Conservation (phyloP, 2,329 filamentous ascomycete species). For the Ophiostoma piceae region DNA sequence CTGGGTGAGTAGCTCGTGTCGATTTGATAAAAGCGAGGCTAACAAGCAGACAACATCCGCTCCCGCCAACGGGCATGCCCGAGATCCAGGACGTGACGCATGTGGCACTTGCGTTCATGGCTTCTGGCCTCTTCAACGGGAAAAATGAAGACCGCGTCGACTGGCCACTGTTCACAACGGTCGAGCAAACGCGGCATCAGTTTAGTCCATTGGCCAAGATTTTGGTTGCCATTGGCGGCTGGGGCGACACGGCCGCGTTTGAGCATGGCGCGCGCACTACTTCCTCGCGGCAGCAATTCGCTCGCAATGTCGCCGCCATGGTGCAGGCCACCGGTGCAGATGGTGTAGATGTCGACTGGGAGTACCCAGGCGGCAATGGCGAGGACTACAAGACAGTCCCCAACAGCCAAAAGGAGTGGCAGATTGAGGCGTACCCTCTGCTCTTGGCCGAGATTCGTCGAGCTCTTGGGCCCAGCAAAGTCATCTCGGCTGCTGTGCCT, state of each 20-base stretch:
- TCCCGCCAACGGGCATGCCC: conserved; percentile 36
- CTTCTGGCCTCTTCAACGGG: conserved; percentile 48
- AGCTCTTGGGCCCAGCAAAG: conserved; percentile 52
- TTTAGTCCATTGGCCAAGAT: conserved; percentile 54
- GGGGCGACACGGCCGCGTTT: conserved; percentile 65
- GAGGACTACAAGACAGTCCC: conserved; percentile 60
- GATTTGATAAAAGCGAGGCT: not conserved
- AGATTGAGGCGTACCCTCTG: conserved; percentile 58
- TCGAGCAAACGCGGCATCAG: conserved; percentile 43
- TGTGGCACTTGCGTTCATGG: conserved; percentile 55
- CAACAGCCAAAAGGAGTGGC: conserved; percentile 53
- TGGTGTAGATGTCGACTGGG: conserved; percentile 64
- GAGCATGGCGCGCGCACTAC: conserved; percentile 50
- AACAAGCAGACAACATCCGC: conserved; percentile 42
- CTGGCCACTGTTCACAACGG: conserved; percentile 51
- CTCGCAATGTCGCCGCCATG: conserved; percentile 59
- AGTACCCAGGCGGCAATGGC: conserved; percentile 58
- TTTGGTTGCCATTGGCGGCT: conserved; percentile 68
- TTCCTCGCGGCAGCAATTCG: conserved; percentile 52
- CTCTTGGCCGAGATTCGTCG: conserved; percentile 54
- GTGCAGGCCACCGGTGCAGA: conserved; percentile 59
- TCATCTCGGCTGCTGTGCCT: conserved; percentile 63
- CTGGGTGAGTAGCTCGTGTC: conserved; percentile 37
- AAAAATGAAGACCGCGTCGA: conserved; percentile 31
- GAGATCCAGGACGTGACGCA: conserved; percentile 48